These are phyloP conservation scores for Peltaster fructicola DNA, from an alignment of 2,329 filamentous ascomycete genomes.

Conservation along the genomic window DNA sequence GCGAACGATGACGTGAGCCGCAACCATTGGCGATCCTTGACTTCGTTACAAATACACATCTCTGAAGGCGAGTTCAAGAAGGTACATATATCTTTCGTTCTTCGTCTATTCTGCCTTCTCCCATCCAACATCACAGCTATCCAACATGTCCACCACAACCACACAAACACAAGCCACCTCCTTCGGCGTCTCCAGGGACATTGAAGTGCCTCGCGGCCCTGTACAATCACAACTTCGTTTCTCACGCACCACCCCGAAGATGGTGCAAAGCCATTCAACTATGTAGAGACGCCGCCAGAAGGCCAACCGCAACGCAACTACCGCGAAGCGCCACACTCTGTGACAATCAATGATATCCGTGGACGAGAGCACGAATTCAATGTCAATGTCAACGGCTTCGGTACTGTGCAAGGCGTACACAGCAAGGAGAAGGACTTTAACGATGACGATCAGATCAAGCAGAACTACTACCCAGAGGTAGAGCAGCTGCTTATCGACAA, in stretches of 20 bases:
- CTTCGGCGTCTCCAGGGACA: slow-evolving; percentile 11
- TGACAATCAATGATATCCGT: slow-evolving; percentile 55
- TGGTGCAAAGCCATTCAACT: slow-evolving; percentile 38
- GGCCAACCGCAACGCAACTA: slow-evolving; percentile 52
- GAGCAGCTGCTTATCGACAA: slow-evolving; percentile 50
- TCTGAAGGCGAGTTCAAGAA: too few relatives aligned
- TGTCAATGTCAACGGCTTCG: slow-evolving; percentile 61
- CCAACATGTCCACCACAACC: slow-evolving; percentile 9
- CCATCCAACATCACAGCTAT: too few relatives aligned
- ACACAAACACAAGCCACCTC: slow-evolving; percentile 10
- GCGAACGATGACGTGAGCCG: too few relatives aligned
- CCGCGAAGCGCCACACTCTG: slow-evolving; percentile 29
- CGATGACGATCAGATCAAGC: slow-evolving; percentile 50
- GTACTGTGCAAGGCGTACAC: slow-evolving; percentile 40
- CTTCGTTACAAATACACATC: too few relatives aligned
- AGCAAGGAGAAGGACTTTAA: slow-evolving; percentile 41
- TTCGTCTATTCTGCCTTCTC: too few relatives aligned
- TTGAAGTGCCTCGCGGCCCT: slow-evolving; percentile 37
- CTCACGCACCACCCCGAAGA: slow-evolving; percentile 44
- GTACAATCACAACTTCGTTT: slow-evolving; percentile 48
- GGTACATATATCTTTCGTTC: too few relatives aligned
- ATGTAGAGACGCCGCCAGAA: slow-evolving; percentile 43
- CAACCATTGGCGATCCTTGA: too few relatives aligned
- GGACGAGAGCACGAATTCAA: slow-evolving; percentile 47
- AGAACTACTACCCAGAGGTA: slow-evolving; percentile 71